Percentiles rank a stretch among this genome's conserved stretches.
These are phyloP conservation scores for Hymenoscyphus fraxineus DNA, from an alignment of 2,329 filamentous ascomycete species.

Conservation along the genomic window DNA sequence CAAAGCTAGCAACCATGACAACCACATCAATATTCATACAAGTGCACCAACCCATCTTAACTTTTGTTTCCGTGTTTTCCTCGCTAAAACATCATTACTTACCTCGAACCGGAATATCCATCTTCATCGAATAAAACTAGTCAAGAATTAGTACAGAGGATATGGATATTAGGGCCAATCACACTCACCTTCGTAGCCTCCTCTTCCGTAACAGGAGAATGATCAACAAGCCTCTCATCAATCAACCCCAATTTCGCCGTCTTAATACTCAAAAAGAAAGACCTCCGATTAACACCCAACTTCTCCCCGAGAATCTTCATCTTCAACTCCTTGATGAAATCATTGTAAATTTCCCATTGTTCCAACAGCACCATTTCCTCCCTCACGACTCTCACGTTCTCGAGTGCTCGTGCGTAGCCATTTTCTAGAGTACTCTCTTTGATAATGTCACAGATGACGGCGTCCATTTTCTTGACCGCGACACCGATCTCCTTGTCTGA, in stretches of 20 bases:
- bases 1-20: background rate
- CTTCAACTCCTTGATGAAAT: constrained; percentile 69
- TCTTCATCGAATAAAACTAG: background rate
- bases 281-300: constrained; percentile 57
- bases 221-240: constrained; percentile 56
- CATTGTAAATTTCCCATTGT: constrained; percentile 72
- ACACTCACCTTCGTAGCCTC: constrained; percentile 53
- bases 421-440: constrained; percentile 69
- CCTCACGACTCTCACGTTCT: constrained; percentile 73
- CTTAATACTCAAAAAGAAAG: constrained; percentile 77
- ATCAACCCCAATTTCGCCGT: constrained; percentile 69
- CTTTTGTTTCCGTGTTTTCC: background rate
- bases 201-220: constrained; percentile 63
- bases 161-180: background rate
- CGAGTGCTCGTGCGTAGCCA: constrained; percentile 70
- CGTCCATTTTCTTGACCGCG: background rate
- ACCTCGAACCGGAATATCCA: background rate
- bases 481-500: background rate
- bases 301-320: constrained; percentile 60
- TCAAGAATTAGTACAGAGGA: background rate
- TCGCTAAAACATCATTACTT: background rate
- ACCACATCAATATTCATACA: background rate
- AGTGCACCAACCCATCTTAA: background rate
- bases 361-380: constrained; percentile 73
- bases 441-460: constrained; percentile 59